A percentile compares a stretch with the other conserved stretches of the same genome.
phyloP scores from a whole-genome alignment of 441 rosid species.

The Eruca vesicaria region DNA sequence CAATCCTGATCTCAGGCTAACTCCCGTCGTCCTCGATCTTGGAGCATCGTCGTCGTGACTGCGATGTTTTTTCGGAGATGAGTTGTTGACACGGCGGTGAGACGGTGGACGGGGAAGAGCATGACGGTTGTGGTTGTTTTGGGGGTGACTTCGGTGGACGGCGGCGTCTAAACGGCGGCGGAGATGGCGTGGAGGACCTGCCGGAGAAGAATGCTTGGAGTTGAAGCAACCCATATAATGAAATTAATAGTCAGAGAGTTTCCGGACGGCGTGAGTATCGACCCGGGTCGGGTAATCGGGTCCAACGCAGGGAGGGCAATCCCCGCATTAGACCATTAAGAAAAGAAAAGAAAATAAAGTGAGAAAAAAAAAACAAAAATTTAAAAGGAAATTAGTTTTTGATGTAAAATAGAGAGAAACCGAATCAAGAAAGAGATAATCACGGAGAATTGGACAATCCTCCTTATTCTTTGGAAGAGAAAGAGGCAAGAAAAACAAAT shows the following conservation, averaged over 20 bases:
- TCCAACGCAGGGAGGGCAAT: slow-evolving; percentile 37
- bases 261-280: slow-evolving; percentile 38
- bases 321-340: slow-evolving; percentile 44
- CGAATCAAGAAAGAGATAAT: slow-evolving; percentile 36
- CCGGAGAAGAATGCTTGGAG: slow-evolving; percentile 49
- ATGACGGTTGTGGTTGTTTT: slow-evolving; percentile 35
- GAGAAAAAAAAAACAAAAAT: background rate
- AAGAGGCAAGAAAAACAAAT: slow-evolving; percentile 11
- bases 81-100: slow-evolving; percentile 41
- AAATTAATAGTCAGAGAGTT: background rate
- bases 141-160: slow-evolving; percentile 24
- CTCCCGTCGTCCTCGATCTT: slow-evolving; percentile 44
- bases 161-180: slow-evolving; percentile 13
- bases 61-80: slow-evolving; percentile 21
- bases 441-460: slow-evolving; percentile 40
- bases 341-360: slow-evolving; percentile 21
- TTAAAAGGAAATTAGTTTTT: slow-evolving; percentile 14
- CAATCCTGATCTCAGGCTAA: slow-evolving; percentile 50
- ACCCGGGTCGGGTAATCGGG: slow-evolving; percentile 67
- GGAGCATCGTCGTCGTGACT: slow-evolving; percentile 16
- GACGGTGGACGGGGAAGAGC: slow-evolving; percentile 30
- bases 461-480: slow-evolving; percentile 33
- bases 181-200: slow-evolving; percentile 25
- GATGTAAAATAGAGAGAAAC: slow-evolving; percentile 28
- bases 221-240: slow-evolving; percentile 74